Base-by-base conservation (phyloP, 2,329 filamentous ascomycete species). In the Exutisphaerella laricina region DNA sequence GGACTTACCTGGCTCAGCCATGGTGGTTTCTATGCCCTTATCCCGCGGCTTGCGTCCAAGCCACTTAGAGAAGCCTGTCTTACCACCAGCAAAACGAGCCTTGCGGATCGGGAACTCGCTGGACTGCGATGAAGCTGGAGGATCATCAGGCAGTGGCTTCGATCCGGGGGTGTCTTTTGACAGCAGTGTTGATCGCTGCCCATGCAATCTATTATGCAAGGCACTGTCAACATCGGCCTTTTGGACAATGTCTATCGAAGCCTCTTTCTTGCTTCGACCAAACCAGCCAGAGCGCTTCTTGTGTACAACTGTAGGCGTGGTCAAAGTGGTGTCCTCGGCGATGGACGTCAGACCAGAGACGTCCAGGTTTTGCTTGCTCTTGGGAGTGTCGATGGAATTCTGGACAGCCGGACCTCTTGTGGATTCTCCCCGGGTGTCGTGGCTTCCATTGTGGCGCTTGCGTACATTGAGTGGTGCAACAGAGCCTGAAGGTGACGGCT, bases 401-500 rank as follows among this genome's bases (percentile, higher is more conserved):
- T 56, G 53, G n/a, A 33, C 39, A 4, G 42, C 46, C 22, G 51
- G 34, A 25, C 44, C 45, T 5, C 47, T 30, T 9, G 44, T 30
- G 4, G 43, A 39, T 16, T 46, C 41, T 21, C 49, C 48, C 28
- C 50, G 42, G 32, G 51, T 57, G 16, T 49, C 45, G 29, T 55
- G 56, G 55, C 26, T 62, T 54, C 58, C 13, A 55, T 49, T 56
- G 43, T 51, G 55, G 7, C 65, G 65, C 63, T 80, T 80, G 35
- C 73, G 70, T 30, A 80, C 73, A 36, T 72, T 75, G 33, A 80
- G 63, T 2, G 77, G 74, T 28, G 72, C 74, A 5, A 77, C 65
- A 4, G 66, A 68, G 3, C 63, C 67, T 7, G 33, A 35, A 4
- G 74, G 71, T 25, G 73, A 74, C 7, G 71, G 68, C 20, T 73